Conservation (phyloP, 805 yeast genomes). For the Wickerhamiella kazuoi region DNA sequence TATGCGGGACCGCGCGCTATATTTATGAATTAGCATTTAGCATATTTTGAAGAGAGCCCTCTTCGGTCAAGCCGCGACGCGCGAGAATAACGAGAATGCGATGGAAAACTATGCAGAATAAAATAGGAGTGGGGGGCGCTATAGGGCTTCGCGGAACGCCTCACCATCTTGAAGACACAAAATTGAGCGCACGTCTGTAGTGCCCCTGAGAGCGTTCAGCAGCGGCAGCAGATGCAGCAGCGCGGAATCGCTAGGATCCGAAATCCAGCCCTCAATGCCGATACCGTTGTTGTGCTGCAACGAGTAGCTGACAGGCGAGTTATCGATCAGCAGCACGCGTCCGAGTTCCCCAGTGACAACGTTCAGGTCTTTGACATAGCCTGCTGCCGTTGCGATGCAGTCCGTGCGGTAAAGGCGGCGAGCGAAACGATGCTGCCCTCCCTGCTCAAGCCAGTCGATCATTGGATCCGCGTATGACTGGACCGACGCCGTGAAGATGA, state of each 20-base stretch:
- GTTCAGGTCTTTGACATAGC: slow-evolving; percentile 64
- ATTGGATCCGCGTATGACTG: slow-evolving; percentile 95
- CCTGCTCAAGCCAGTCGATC: slow-evolving; percentile 69
- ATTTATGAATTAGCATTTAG: too few species aligned
- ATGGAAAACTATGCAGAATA: too few species aligned
- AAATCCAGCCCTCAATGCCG: slow-evolving; percentile 93
- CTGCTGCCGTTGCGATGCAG: slow-evolving; percentile 52
- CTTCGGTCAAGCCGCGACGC: too few species aligned
- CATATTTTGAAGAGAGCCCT: too few species aligned
- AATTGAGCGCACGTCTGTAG: slow-evolving; percentile 69
- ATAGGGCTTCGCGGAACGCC: slow-evolving; percentile 9
- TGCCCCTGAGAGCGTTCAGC: slow-evolving; percentile 52
- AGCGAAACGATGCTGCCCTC: slow-evolving; percentile 28
- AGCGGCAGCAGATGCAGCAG: slow-evolving; percentile 67
- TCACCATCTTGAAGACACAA: slow-evolving; percentile 64
- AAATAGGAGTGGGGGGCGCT: too few species aligned
- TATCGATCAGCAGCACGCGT: slow-evolving; percentile 65
- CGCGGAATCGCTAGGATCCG: slow-evolving; percentile 82
- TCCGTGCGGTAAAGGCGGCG: slow-evolving; percentile 60
- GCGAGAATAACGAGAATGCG: too few species aligned
- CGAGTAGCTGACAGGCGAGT: slow-evolving; percentile 80
- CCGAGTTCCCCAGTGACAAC: slow-evolving; percentile 39
- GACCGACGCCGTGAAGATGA: slow-evolving; percentile 87
- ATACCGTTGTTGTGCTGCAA: slow-evolving; percentile 76
- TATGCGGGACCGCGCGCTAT: too few species aligned